Evolutionary conservation across 2,329 filamentous ascomycete genomes (phyloP).

Genomic region (Phaeosphaeriaceae sp.): DNA sequence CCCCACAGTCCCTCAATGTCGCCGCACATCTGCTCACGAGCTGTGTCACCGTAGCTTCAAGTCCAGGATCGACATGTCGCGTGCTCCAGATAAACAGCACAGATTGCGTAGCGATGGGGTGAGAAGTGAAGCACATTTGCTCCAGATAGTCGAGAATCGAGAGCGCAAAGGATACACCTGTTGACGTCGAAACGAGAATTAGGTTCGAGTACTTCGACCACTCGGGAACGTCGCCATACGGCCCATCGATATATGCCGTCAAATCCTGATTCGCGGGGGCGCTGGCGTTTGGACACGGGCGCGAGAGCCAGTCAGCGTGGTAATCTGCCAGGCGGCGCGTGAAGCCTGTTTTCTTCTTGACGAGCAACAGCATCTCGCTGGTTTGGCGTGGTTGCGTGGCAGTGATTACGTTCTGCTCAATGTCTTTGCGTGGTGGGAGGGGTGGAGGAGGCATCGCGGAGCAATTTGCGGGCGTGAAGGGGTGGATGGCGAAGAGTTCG

Average conservation of each 20-base stretch:
- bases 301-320: conserved; percentile 29
- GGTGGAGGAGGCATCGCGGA: conserved; percentile 14
- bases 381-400: conserved; percentile 6
- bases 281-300: conserved; percentile 37
- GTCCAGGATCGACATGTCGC: conserved; percentile 33
- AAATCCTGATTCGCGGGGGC: conserved; percentile 16
- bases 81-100: conserved; percentile 32
- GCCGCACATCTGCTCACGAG: conserved; percentile 19
- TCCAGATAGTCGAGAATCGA: conserved; percentile 35
- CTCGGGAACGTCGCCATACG: conserved; percentile 29
- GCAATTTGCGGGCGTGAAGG: conserved; percentile 41
- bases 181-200: conserved; percentile 29
- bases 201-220: conserved; percentile 35
- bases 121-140: conserved; percentile 20
- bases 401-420: conserved; percentile 12
- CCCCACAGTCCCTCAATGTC: conserved; percentile 21
- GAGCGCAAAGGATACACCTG: conserved; percentile 34
- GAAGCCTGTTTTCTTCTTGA: conserved; percentile 28
- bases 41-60: conserved; percentile 27
- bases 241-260: conserved; percentile 35
- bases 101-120: conserved; percentile 10
- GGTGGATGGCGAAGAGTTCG: conserved; percentile 32
- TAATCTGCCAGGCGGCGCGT: conserved; percentile 30
- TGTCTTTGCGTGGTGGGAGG: conserved; percentile 21
- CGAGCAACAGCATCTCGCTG: conserved; percentile 34